Conservation (phyloP, 2,329 filamentous ascomycete species). For the Bipolaris zeicola region DNA sequence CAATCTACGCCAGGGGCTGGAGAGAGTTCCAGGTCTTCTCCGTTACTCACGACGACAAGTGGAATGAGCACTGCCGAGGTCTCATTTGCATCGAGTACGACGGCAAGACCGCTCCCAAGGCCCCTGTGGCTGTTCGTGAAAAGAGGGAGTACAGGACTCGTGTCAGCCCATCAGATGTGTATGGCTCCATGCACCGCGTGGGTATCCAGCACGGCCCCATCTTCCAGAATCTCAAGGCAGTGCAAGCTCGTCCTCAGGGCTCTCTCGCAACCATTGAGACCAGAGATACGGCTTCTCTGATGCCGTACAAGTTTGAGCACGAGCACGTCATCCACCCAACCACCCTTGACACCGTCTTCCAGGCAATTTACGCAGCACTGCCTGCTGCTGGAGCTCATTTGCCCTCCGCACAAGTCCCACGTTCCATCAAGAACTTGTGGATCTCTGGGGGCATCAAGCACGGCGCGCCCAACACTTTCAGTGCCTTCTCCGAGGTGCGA, state of each 20-base stretch:
- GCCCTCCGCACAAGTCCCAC: background rate
- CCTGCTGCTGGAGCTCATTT: background rate
- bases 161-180: background rate
- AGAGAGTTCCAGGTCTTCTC: background rate
- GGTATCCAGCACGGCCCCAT: background rate
- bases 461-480: background rate
- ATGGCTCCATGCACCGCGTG: background rate
- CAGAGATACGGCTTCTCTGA: background rate
- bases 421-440: background rate
- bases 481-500: background rate
- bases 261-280: background rate
- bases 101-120: background rate
- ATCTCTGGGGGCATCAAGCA: background rate
- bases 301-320: background rate
- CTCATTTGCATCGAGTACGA: background rate
- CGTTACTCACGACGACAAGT: background rate
- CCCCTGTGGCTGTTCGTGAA: background rate
- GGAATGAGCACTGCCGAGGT: background rate
- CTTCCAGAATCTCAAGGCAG: background rate
- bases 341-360: background rate
- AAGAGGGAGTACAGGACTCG: background rate
- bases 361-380: background rate
- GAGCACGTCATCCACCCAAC: background rate
- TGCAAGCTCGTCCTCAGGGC: background rate
- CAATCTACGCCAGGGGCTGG: background rate